Evolutionary conservation across 345 rosid species (phyloP).

Genomic region (Eucalyptus shirleyi): DNA sequence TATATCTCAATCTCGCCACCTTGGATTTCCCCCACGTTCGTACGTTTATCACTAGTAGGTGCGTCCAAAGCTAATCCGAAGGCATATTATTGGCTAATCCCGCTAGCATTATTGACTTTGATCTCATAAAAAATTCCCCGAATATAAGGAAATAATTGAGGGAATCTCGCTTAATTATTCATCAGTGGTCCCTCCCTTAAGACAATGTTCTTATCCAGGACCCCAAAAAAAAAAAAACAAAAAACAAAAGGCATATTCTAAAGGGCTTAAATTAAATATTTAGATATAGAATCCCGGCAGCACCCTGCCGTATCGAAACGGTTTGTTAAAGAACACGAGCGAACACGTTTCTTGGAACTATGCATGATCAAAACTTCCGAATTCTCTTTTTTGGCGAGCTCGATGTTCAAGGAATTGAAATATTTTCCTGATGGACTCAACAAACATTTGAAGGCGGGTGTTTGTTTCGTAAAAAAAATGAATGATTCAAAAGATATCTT

Average conservation of each 20-base stretch:
- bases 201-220: not conserved
- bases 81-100: not conserved
- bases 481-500: not conserved
- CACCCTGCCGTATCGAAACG: not conserved
- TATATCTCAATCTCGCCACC: not conserved
- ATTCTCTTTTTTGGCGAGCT: not conserved
- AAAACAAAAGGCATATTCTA: not conserved
- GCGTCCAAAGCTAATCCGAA: not conserved
- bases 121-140: not conserved
- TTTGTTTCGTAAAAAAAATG: not conserved
- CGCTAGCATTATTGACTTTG: not conserved
- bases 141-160: not conserved
- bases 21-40: not conserved
- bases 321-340: not conserved
- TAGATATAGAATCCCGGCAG: not conserved
- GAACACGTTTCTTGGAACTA: too few relatives aligned
- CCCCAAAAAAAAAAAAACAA: too few relatives aligned
- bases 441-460: not conserved
- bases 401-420: not conserved
- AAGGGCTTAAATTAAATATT: not conserved
- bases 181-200: not conserved
- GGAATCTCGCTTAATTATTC: not conserved
- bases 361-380: not conserved
- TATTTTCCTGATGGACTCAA: not conserved
- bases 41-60: not conserved